A percentile compares a stretch with the other conserved stretches of the same genome.
Evolutionary conservation across 2,329 filamentous ascomycete genomes (phyloP).

Genomic region (Erysiphe pulchra): DNA sequence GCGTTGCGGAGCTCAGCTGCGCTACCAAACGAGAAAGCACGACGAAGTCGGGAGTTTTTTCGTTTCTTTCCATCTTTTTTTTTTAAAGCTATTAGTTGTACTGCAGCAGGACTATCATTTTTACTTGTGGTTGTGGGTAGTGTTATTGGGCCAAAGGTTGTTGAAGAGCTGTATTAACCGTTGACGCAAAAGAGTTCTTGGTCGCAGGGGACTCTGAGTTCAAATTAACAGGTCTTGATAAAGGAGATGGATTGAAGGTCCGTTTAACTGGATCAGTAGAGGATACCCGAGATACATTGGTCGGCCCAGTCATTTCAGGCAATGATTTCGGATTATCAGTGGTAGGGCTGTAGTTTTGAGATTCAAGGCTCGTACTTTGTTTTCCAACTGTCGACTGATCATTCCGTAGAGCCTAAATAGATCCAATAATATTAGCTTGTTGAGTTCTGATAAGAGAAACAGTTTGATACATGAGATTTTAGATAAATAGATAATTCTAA

Average conservation of each 20-base stretch:
- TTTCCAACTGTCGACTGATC: no score
- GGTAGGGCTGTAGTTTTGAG: neutral
- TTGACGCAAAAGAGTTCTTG: constrained; percentile 17
- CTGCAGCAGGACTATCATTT: constrained; percentile 36
- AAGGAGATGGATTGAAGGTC: constrained; percentile 39
- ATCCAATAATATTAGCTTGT: no score
- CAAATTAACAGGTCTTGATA: constrained; percentile 46
- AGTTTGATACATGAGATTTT: no score
- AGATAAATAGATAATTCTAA: no score
- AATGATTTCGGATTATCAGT: no score
- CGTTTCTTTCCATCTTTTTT: constrained; percentile 59
- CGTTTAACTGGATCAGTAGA: constrained; percentile 35
- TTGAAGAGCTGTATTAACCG: constrained; percentile 13
- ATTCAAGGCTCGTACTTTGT: neutral
- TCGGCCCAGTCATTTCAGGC: neutral
- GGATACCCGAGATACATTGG: constrained; percentile 32
- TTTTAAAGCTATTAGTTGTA: constrained; percentile 67
- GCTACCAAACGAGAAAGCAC: constrained; percentile 92
- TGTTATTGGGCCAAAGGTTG: constrained; percentile 10
- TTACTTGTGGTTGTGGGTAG: constrained; percentile 13
- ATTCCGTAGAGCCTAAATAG: no score
- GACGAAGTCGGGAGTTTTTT: constrained; percentile 63
- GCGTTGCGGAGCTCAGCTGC: constrained; percentile 69
- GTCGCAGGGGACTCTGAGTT: constrained; percentile 21
- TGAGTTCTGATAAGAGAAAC: no score